phyloP scores from a whole-genome alignment of 2,329 filamentous ascomycete species.

The Scedosporium boydii region DNA sequence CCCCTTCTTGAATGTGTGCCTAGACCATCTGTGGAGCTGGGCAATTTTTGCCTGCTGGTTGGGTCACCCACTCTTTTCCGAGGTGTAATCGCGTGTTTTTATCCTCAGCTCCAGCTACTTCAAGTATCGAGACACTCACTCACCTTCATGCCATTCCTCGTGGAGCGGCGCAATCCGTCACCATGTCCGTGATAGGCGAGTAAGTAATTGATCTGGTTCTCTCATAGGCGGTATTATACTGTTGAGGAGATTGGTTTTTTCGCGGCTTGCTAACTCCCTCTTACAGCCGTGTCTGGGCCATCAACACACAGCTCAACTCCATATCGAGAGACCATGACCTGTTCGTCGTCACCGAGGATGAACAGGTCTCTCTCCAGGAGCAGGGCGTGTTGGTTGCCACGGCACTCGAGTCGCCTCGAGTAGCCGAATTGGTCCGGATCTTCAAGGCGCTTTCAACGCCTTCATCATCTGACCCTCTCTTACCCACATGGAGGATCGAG shows the following conservation, averaged over 20 bases:
- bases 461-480: slow-evolving; percentile 51
- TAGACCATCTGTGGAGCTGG: background rate
- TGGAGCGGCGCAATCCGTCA: background rate
- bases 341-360: slow-evolving; percentile 23
- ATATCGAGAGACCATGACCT: slow-evolving; percentile 22
- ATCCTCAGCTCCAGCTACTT: background rate
- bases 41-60: background rate
- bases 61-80: background rate
- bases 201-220: background rate
- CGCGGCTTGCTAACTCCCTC: background rate
- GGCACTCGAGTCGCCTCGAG: slow-evolving; percentile 40
- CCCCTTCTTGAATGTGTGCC: background rate
- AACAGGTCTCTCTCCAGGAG: slow-evolving; percentile 28
- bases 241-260: background rate
- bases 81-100: background rate
- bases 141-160: background rate
- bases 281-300: slow-evolving; percentile 48
- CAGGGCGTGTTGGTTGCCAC: slow-evolving; percentile 28
- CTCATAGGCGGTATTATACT: background rate
- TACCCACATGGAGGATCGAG: slow-evolving; percentile 51
- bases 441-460: slow-evolving; percentile 64
- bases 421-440: slow-evolving; percentile 56
- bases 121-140: background rate
- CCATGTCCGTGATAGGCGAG: background rate
- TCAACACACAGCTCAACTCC: slow-evolving; percentile 55